These are phyloP conservation scores for Immersiella caudata DNA, from an alignment of 495 filamentous ascomycete species.

Conservation along the genomic window DNA sequence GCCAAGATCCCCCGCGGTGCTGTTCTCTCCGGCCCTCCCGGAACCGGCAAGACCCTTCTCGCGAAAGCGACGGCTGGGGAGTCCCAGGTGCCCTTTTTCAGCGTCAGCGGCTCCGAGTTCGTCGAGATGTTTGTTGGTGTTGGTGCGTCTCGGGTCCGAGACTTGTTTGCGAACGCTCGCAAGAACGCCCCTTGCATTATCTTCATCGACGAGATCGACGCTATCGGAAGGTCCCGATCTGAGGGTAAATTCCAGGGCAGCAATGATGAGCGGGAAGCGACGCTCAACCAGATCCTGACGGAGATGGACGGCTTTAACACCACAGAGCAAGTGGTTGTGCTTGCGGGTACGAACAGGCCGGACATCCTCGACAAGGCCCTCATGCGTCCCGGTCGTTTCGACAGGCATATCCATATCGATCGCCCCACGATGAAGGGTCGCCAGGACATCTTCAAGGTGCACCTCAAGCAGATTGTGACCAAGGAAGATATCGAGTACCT, in stretches of 20 bases:
- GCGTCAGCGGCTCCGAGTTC: constrained; percentile 96
- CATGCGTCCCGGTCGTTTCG: constrained; percentile 95
- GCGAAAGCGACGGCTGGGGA: constrained; percentile 98
- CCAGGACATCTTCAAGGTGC: constrained; percentile 93
- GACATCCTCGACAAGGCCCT: constrained; percentile 94
- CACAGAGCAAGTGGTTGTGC: constrained; percentile 93
- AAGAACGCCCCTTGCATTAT: constrained; percentile 98
- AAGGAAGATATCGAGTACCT: constrained; percentile 85
- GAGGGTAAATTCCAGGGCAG: constrained; percentile 72
- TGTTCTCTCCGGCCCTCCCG: constrained; percentile 92
- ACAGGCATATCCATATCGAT: constrained; percentile 93
- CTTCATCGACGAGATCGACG: constrained; percentile 99
- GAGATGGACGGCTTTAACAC: constrained; percentile 99
- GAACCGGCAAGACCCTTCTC: constrained; percentile 96
- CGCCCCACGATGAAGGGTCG: constrained; percentile 94
- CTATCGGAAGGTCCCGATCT: constrained; percentile 86
- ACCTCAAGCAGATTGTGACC: constrained; percentile 90
- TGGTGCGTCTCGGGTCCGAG: constrained; percentile 90
- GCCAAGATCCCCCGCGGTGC: constrained; percentile 97
- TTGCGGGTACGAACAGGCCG: constrained; percentile 93
- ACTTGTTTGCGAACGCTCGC: constrained; percentile 90
- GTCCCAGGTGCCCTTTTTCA: constrained; percentile 97
- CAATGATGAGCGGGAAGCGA: constrained; percentile 95
- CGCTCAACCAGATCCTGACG: constrained; percentile 95
- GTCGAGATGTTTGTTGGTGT: constrained; percentile 99